phyloP scores from a whole-genome alignment of 176 grass and related monocot species.

The Pontederia paniculata region DNA sequence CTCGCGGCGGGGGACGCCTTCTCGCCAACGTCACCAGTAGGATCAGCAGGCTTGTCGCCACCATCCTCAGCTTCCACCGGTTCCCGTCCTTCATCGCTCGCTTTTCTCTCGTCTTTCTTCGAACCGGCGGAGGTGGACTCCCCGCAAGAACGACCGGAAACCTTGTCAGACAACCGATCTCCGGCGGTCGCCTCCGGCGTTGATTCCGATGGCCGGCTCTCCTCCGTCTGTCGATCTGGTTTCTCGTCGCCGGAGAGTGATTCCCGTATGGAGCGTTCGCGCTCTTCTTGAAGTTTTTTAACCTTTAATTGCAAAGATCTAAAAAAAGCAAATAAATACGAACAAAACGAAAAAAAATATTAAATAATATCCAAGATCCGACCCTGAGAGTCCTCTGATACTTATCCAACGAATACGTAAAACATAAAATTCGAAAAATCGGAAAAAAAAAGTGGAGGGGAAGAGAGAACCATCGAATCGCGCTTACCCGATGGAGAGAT shows the following conservation, averaged over 20 bases:
- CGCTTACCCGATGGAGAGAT: constrained; percentile 79
- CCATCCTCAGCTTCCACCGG: constrained; percentile 6
- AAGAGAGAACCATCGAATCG: constrained; percentile 4
- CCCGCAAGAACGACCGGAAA: constrained; percentile 56
- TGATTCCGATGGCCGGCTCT: constrained; percentile 13
- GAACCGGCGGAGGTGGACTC: constrained; percentile 86
- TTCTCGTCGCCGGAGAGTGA: constrained; percentile 12
- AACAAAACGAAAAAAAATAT: constrained; percentile 11
- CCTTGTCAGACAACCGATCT: constrained; percentile 36
- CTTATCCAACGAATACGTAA: constrained; percentile 2
- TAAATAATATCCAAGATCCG: constrained; percentile 9
- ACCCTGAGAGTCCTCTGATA: not conserved
- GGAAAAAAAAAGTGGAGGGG: not conserved
- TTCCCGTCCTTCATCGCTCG: not conserved
- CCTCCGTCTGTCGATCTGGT: constrained; percentile 30
- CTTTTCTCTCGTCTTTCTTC: constrained; percentile 23
- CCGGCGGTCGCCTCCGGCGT: constrained; percentile 3
- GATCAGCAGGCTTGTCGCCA: not conserved
- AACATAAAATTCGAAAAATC: not conserved
- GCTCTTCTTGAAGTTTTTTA: constrained; percentile 55
- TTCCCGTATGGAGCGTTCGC: constrained; percentile 31
- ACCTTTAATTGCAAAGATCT: constrained; percentile 85
- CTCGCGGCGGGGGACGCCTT: constrained; percentile 3
- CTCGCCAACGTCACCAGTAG: not conserved
- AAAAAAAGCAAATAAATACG: constrained; percentile 15